phyloP scores from a whole-genome alignment of 352 stramenopile genomes.

The Phytophthora idaei region DNA sequence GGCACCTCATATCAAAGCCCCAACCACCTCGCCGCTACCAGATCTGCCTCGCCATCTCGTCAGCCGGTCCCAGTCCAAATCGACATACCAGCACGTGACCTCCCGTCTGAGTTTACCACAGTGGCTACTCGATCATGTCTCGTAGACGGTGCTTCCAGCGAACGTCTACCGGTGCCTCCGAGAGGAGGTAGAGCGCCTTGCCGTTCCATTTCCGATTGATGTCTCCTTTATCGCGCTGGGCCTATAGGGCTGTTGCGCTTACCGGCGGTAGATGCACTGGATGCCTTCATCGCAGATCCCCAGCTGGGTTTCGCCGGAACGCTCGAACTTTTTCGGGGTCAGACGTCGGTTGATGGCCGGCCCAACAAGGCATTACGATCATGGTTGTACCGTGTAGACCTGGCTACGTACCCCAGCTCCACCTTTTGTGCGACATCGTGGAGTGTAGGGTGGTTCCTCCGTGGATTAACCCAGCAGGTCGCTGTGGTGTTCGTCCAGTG shows the following conservation, averaged over 20 bases:
- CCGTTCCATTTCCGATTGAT: neutral
- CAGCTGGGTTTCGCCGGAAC: conserved; percentile 11
- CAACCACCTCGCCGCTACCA: neutral
- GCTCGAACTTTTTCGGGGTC: conserved; percentile 7
- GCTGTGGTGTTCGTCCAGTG: neutral
- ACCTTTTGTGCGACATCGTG: conserved; percentile 7
- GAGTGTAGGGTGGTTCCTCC: neutral
- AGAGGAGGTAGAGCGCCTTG: neutral
- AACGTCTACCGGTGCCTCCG: neutral
- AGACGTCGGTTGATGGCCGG: conserved; percentile 13
- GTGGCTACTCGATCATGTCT: too few relatives aligned
- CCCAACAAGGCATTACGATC: conserved; percentile 12
- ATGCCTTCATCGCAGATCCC: neutral
- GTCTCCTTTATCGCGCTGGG: neutral
- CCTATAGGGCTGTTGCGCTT: neutral
- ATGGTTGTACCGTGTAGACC: conserved; percentile 10
- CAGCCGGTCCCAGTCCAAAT: neutral
- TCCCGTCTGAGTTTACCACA: neutral
- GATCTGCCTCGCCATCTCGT: neutral
- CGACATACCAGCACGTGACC: neutral
- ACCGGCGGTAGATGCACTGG: neutral
- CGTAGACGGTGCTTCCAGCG: neutral
- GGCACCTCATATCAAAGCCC: neutral
- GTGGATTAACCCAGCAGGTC: neutral
- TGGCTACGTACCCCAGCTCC: conserved; percentile 1